Evolutionary conservation across 352 stramenopile species (phyloP).

Genomic region (Phytophthora melonis): DNA sequence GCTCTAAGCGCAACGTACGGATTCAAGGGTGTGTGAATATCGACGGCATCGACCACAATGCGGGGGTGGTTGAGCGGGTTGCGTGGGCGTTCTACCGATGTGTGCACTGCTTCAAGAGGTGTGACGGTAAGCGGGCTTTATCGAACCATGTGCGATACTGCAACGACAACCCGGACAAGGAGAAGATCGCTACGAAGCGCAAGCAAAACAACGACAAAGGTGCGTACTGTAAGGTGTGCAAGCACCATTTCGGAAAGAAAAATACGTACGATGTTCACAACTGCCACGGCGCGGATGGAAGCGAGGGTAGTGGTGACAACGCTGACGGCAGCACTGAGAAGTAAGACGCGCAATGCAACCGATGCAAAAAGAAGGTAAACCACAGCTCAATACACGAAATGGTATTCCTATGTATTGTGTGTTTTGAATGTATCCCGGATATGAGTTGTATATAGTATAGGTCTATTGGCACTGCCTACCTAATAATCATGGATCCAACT

Average conservation of each 20-base stretch:
- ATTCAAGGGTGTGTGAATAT: background rate
- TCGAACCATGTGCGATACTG: constrained; percentile 9
- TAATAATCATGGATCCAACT: no score
- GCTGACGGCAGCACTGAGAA: no score
- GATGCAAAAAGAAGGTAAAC: no score
- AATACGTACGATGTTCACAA: constrained; percentile 7
- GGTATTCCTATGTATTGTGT: background rate
- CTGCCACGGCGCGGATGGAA: background rate
- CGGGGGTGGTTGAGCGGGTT: background rate
- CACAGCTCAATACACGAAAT: background rate
- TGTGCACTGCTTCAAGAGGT: constrained; percentile 4
- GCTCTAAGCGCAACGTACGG: no score
- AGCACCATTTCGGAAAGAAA: constrained; percentile 6
- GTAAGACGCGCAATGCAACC: no score
- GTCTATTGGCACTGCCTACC: no score
- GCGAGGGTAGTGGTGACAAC: no score
- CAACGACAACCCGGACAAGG: constrained; percentile 2
- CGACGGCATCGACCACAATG: background rate
- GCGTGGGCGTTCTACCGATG: constrained; percentile 3
- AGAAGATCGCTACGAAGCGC: constrained; percentile 3
- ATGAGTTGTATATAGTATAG: background rate
- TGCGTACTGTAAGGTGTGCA: constrained; percentile 2
- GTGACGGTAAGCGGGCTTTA: background rate
- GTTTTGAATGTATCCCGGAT: background rate
- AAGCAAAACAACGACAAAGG: constrained; percentile 19